Base-by-base conservation (phyloP, 2,329 filamentous ascomycete genomes). In the Albifimbria verrucaria region DNA sequence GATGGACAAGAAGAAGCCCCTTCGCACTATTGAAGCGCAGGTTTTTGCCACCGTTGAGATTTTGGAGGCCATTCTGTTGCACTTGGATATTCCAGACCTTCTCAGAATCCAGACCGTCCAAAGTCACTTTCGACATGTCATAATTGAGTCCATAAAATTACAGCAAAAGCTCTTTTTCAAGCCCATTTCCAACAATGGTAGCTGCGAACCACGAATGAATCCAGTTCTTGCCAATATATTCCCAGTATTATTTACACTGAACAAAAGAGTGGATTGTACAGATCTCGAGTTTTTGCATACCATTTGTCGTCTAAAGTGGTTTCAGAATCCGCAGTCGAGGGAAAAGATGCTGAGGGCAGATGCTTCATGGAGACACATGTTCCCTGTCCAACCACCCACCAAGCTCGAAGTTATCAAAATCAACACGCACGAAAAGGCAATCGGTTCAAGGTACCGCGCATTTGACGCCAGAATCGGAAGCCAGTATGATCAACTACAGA, bases 301-400 rank as follows among this genome's bases (percentile, higher is more conserved):
- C 7, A 3, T 47, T 5, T 24, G 6, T 11, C 3, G 24, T 10
- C 23, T 24, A 20, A 18, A 17, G 24, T 48, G 46, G 46, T 48
- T n/a, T 18, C 23, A 28, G n/a, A 25, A 48, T 21, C 24, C 46
- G 11, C 17, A 20, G 18, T 17, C n/a, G 18, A 26, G 20, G n/a
- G 26, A 48, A 25, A 26, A n/a, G 4, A 28, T 48, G 24, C 17
- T 48, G 15, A 15, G 25, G 15, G 22, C 46, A 17, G 46, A 36
- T 7, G 46, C 46, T 9, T 48, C 46, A 18, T 48, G 46, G 46
- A 25, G 46, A 20, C 46, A 25, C 46, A 48, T 48, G 46, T 48
- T 48, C 15, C 46, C 46, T 6, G 46, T 48, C 23, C 46, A 48
- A 18, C 46, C 46, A 20, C 46, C 25, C 4, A 25, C 46, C 17